Base-by-base conservation (phyloP, 1,284 basidiomycete species). In the Trametes hirsuta region DNA sequence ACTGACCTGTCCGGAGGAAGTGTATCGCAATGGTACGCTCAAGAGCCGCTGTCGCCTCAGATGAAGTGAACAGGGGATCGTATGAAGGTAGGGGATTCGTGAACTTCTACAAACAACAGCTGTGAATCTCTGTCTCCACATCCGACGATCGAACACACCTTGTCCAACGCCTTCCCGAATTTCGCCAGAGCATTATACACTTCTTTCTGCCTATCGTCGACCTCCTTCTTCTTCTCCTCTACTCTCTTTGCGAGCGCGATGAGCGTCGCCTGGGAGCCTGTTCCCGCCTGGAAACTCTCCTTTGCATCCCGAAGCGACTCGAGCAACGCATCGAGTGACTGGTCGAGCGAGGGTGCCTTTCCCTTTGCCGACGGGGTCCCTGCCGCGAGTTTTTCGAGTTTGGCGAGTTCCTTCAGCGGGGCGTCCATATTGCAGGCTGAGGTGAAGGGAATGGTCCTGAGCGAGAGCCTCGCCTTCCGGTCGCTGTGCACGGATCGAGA, bases 151-250 rank as follows among this genome's bases (percentile, higher is more conserved):
- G 47, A 25, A 53, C 76, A 47, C 53, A 93, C 95, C 88, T 96
- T 97, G 72, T 97, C 95, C 67, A 97, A 74, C 0, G 86, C 82
- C 75, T 95, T 97, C 34, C 93, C 93, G 39, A 95, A 81, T 65
- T 85, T 85, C 18, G 86, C 84, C 6, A 96, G 76, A 1, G 88
- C 86, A 24, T 81, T 84, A 70, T 95, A 93, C 53, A 94, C 83
- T 66, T 94, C 93, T 75, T 95, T 97, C 78, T 95, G 87, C 1
- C 88, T 83, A 48, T 94, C 91, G 63, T 95, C 93, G 0, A 95
- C 80, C 58, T 94, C 92, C 74, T 89, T 94, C 85, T 91, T 94
- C 71, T 79, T 85, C 2, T 78, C 73, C 44, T 91, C 89, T 2
- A 93, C 79, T 2, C 79, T 78, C 70, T 84, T 84, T 22, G 82